Evolutionary conservation across 371 early-diverging fungal genomes (phyloP), one percentile per base, ranked within the genome.

Genomic region (Mortierella polycephala): DNA sequence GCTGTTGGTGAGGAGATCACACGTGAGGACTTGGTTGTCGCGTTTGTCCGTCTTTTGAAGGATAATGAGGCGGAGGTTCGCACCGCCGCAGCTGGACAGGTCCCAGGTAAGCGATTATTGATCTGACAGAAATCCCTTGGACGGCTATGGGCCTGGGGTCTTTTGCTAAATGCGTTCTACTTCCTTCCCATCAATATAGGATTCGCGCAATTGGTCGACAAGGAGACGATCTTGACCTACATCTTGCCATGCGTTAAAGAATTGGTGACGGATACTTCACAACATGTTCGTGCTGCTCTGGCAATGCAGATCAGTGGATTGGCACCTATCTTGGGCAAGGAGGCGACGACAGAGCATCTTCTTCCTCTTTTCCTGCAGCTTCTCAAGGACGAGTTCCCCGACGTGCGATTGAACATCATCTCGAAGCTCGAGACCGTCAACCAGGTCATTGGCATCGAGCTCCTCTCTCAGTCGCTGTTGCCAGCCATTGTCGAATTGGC

Each of bases 31-130:
- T 86, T 96, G 51, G 90, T 93, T 52, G 69, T 82, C 20, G 86
- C 88, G 7, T 97, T 94, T 75, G 90, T 96, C 44, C 84, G 87
- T 55, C 85, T 97, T 45, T 81, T 98, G 81, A 94, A 92, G 79
- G 99, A 99, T 85, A 91, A 88, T 67, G 99, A 99, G 83, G 98
- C 98, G 1, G 99, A 99, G 85, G 99, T 99, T 49, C 92, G 98
- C 68, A 95, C 95, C 4, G 96, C 98, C 16, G 95, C 96, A 23
- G 90, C 94, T 37, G 88, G 91, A 55, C 95, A 95, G 76, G 85
- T 96, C 42, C 94, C 97, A 64, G 95, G 95, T 90, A 85, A 56
- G 79, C 69, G 16, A 18, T 49, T 11, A 9, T 8, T 8, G 5
- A 16, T 18, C 16, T 4, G 18, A 37, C 21, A 5, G 47, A 16